Conservation (phyloP, 441 rosid genomes). For the Rhodomyrtus psidioides region DNA sequence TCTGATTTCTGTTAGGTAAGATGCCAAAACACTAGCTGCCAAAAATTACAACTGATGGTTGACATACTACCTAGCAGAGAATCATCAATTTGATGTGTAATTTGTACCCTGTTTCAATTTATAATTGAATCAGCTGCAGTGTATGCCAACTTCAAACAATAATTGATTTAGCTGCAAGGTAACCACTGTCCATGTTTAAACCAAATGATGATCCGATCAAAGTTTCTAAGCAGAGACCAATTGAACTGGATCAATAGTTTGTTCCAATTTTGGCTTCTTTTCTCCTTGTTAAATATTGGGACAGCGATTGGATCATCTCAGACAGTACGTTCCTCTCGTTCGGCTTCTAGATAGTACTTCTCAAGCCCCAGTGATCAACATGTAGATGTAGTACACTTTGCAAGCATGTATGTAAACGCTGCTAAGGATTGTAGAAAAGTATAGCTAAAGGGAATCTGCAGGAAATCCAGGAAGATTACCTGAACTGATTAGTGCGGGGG, state of each 20-base stretch:
- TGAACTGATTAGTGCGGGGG: slow-evolving; percentile 1
- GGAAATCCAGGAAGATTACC: background rate
- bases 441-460: background rate
- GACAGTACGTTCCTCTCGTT: background rate
- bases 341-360: background rate
- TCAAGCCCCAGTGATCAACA: background rate
- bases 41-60: background rate
- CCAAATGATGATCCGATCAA: background rate
- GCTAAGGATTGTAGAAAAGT: background rate
- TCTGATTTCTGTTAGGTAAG: background rate
- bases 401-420: background rate
- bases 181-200: background rate
- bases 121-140: background rate
- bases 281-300: background rate
- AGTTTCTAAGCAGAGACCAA: background rate
- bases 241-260: background rate
- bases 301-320: background rate
- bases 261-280: background rate
- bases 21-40: background rate
- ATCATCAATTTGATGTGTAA: background rate
- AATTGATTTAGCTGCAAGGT: background rate
- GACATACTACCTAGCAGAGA: background rate
- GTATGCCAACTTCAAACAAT: background rate
- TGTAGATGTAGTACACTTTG: background rate
- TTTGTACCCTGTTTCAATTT: background rate